Evolutionary conservation across 164 flowering plant genomes (phyloP).

Genomic region (Taxillus chinensis): DNA sequence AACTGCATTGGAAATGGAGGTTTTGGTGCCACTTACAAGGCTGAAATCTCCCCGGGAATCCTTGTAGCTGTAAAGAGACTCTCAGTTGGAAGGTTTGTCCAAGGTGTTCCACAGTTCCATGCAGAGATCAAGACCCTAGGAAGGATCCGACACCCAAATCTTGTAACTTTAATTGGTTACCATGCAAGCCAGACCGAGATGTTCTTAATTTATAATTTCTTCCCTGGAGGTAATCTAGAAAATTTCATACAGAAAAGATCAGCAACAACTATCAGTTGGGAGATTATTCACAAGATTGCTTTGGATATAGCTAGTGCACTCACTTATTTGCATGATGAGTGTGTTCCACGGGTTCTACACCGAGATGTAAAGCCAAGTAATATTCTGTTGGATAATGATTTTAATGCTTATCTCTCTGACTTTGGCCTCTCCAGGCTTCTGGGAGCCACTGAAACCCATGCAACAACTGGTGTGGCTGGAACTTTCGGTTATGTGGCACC

Average conservation of each 20-base stretch:
- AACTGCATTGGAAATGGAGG: conserved; percentile 68
- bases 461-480: conserved; percentile 55
- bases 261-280: conserved; percentile 25
- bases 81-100: conserved; percentile 32
- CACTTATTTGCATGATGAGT: conserved; percentile 48
- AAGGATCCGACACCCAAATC: conserved; percentile 37
- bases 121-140: conserved; percentile 50
- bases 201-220: conserved; percentile 60
- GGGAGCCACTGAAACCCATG: conserved; percentile 46
- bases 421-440: conserved; percentile 53
- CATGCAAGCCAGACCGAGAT: conserved; percentile 51
- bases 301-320: conserved; percentile 49
- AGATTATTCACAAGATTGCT: conserved; percentile 52
- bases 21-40: conserved; percentile 62
- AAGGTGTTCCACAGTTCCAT: conserved; percentile 47
- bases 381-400: conserved; percentile 41
- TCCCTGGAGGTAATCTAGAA: conserved; percentile 59
- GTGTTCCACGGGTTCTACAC: conserved; percentile 46
- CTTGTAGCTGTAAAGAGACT: conserved; percentile 56
- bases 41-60: conserved; percentile 40
- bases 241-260: conserved; percentile 38
- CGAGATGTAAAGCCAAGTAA: conserved; percentile 69
- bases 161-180: conserved; percentile 50
- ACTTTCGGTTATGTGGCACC: conserved; percentile 65
- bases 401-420: conserved; percentile 57